Conservation (phyloP, 2,329 filamentous ascomycete genomes). For the Trichoderma semiorbis region DNA sequence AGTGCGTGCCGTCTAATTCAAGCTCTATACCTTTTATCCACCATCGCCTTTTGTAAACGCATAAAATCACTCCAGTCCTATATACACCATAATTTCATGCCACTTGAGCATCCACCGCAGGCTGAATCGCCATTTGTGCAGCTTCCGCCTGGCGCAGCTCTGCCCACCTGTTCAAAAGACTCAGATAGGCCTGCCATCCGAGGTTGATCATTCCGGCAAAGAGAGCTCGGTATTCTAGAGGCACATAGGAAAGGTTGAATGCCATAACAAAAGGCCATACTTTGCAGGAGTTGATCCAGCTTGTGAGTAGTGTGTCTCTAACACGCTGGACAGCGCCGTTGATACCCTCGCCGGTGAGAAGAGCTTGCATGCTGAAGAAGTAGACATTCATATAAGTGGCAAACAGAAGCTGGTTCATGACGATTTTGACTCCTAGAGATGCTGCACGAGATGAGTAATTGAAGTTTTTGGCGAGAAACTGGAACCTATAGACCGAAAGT, state of each 20-base stretch:
- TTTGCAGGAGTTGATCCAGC: slow-evolving; percentile 75
- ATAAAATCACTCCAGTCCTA: neutral
- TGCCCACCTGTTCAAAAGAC: slow-evolving; percentile 71
- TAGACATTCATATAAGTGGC: slow-evolving; percentile 80
- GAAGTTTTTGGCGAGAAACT: slow-evolving; percentile 77
- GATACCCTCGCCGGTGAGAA: slow-evolving; percentile 65
- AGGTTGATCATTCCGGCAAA: slow-evolving; percentile 78
- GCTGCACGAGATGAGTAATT: slow-evolving; percentile 73
- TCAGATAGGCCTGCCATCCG: slow-evolving; percentile 90
- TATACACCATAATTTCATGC: neutral
- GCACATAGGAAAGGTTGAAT: slow-evolving; percentile 81
- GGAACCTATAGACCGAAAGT: slow-evolving; percentile 54
- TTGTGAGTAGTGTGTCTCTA: slow-evolving; percentile 70
- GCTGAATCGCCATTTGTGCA: neutral
- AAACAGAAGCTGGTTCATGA: slow-evolving; percentile 75
- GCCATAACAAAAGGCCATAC: slow-evolving; percentile 86
- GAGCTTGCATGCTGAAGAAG: slow-evolving; percentile 77
- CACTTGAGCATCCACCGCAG: neutral
- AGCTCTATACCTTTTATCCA: neutral
- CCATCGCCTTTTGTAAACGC: neutral
- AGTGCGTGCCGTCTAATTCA: neutral
- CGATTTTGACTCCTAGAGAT: slow-evolving; percentile 72
- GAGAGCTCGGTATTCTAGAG: slow-evolving; percentile 73
- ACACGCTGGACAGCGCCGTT: slow-evolving; percentile 67
- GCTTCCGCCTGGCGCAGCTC: slow-evolving; percentile 40